Conservation (phyloP, 768 basidiomycete genomes). For the Tylopilus cervinicoccineus region DNA sequence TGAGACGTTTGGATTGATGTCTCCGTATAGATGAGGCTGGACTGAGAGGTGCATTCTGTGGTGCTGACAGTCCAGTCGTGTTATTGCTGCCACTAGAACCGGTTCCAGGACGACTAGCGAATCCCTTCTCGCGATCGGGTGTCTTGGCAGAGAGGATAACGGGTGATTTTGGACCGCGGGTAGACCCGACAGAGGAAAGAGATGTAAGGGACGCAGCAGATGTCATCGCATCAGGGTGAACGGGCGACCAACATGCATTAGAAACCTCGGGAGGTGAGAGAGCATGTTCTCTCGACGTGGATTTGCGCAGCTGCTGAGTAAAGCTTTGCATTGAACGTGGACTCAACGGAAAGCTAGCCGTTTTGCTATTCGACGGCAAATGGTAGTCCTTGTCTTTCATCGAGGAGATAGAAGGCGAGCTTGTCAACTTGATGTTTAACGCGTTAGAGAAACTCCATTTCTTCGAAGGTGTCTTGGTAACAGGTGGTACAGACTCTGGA, state of each 20-base stretch:
- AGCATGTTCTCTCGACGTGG: slow-evolving; percentile 62
- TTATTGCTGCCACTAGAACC: slow-evolving; percentile 75
- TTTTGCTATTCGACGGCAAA: slow-evolving; percentile 35
- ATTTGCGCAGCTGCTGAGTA: slow-evolving; percentile 64
- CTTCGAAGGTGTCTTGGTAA: slow-evolving; percentile 82
- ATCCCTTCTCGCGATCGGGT: slow-evolving; percentile 51
- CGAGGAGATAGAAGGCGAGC: slow-evolving; percentile 59
- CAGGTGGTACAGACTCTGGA: slow-evolving; percentile 42
- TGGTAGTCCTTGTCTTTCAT: slow-evolving; percentile 41
- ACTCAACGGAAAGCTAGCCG: slow-evolving; percentile 57
- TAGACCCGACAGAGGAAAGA: slow-evolving; percentile 68
- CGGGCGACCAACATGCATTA: slow-evolving; percentile 59
- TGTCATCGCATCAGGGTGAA: slow-evolving; percentile 71
- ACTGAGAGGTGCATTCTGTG: slow-evolving; percentile 61
- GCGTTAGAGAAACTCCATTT: slow-evolving; percentile 95
- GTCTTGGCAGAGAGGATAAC: slow-evolving; percentile 47
- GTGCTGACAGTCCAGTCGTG: slow-evolving; percentile 50
- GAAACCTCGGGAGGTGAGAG: slow-evolving; percentile 40
- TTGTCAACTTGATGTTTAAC: slow-evolving; percentile 68
- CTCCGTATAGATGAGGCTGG: slow-evolving; percentile 68
- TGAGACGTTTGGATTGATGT: slow-evolving; percentile 69
- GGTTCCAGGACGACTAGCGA: slow-evolving; percentile 66
- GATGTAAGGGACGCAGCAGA: slow-evolving; percentile 77
- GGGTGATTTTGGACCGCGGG: slow-evolving; percentile 45
- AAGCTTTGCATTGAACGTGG: slow-evolving; percentile 61